Percentiles rank a stretch among this genome's conserved stretches.
phyloP scores from a whole-genome alignment of 23 red algal species.

The Gracilariopsis chorda region DNA sequence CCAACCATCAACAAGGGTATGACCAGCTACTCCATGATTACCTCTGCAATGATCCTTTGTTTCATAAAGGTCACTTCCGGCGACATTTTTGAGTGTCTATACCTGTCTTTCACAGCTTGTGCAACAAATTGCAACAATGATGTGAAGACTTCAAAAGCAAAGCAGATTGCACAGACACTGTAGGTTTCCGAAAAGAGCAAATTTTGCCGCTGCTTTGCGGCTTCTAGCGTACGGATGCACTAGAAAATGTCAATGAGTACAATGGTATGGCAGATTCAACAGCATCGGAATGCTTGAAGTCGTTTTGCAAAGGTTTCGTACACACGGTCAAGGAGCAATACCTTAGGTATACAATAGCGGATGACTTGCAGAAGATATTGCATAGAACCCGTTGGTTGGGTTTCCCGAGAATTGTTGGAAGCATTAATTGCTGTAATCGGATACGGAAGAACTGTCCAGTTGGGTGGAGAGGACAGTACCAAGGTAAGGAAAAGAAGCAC shows the following conservation, averaged over 20 bases:
- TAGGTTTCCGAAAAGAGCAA: background rate
- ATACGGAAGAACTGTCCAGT: slow-evolving; percentile 22
- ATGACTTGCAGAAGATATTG: background rate
- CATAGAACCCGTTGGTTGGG: background rate
- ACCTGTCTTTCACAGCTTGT: background rate
- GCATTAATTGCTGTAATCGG: slow-evolving; percentile 24
- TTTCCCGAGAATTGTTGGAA: background rate
- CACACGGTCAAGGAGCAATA: background rate
- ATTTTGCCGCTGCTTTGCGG: background rate
- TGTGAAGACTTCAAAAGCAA: background rate
- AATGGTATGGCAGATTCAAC: background rate
- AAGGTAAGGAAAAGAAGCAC: background rate
- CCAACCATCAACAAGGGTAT: background rate
- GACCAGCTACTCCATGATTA: background rate
- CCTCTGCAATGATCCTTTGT: background rate
- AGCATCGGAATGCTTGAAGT: background rate
- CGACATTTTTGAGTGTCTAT: background rate
- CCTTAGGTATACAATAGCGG: background rate
- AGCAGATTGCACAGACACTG: background rate
- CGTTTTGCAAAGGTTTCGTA: background rate
- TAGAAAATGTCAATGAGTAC: background rate
- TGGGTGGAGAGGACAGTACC: background rate
- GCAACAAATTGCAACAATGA: background rate
- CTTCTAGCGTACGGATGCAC: background rate
- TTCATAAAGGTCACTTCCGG: background rate